Conservation (phyloP, 176 grass and related monocot species). For the Oryza officinalis region DNA sequence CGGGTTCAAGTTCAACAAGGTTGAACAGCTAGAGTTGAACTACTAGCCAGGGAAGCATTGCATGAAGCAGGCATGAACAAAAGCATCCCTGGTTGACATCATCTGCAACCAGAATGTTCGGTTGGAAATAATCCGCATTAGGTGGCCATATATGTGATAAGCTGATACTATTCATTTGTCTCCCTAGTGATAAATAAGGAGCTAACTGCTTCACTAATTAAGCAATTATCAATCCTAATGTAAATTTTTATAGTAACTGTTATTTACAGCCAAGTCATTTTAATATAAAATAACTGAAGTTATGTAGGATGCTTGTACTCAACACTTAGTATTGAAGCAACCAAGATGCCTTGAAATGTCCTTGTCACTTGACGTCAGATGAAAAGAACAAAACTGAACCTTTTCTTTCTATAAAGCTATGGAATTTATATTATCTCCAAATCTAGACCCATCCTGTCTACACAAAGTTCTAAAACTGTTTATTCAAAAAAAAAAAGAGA, state of each 20-base stretch:
- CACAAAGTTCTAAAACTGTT: background rate
- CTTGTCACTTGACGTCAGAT: too few species aligned
- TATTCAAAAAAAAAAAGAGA: background rate
- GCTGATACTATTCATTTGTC: background rate
- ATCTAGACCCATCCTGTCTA: background rate
- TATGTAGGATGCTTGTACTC: background rate
- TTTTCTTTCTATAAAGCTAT: background rate
- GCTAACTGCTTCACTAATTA: slow-evolving; percentile 27
- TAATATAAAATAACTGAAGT: background rate
- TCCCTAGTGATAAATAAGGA: slow-evolving; percentile 17
- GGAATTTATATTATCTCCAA: background rate
- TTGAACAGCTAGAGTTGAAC: slow-evolving; percentile 69
- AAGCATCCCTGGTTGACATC: background rate
- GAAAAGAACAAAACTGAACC: slow-evolving; percentile 14
- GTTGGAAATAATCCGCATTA: background rate
- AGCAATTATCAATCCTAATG: background rate
- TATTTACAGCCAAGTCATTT: background rate
- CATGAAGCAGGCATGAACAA: slow-evolving; percentile 31
- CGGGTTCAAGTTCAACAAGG: slow-evolving; percentile 81
- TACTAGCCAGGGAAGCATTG: slow-evolving; percentile 53
- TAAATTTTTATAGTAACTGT: slow-evolving; percentile 3
- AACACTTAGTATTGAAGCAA: background rate
- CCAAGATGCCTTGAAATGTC: background rate
- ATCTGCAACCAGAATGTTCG: slow-evolving; percentile 10
- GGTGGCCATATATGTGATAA: background rate